Evolutionary conservation across 768 basidiomycete genomes (phyloP).

Genomic region (Mycena vitilis): DNA sequence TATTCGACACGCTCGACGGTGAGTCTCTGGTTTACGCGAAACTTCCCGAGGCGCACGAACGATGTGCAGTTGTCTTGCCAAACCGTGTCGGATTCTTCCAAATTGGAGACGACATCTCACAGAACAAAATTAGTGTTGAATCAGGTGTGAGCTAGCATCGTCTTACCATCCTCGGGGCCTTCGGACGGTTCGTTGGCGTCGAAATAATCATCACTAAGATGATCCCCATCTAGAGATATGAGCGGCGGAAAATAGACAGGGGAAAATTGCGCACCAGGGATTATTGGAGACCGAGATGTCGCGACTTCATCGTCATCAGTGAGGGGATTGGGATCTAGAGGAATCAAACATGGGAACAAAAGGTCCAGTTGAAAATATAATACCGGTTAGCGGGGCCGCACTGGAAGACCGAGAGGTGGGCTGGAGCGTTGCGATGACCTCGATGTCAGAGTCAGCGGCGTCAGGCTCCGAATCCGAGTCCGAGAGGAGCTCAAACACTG

Average conservation of each 20-base stretch:
- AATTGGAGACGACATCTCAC: neutral
- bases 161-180: too few species aligned
- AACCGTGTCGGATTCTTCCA: conserved; percentile 13
- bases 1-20: conserved; percentile 20
- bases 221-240: neutral
- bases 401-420: conserved; percentile 3
- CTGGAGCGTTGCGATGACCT: conserved; percentile 4
- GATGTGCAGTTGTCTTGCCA: conserved; percentile 21
- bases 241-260: neutral
- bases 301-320: too few species aligned
- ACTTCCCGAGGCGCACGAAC: neutral
- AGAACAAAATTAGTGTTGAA: neutral
- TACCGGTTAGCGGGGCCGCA: neutral
- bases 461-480: conserved; percentile 12
- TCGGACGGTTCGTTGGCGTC: neutral
- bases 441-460: neutral
- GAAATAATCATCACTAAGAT: neutral
- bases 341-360: too few species aligned
- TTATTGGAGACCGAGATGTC: too few species aligned
- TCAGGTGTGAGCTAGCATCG: neutral
- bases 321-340: too few species aligned
- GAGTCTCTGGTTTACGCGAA: conserved; percentile 2
- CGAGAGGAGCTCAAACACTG: conserved; percentile 15
- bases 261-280: neutral
- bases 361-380: too few species aligned